These are phyloP conservation scores for Clathrus columnatus DNA, from an alignment of 768 basidiomycete species.

Conservation along the genomic window DNA sequence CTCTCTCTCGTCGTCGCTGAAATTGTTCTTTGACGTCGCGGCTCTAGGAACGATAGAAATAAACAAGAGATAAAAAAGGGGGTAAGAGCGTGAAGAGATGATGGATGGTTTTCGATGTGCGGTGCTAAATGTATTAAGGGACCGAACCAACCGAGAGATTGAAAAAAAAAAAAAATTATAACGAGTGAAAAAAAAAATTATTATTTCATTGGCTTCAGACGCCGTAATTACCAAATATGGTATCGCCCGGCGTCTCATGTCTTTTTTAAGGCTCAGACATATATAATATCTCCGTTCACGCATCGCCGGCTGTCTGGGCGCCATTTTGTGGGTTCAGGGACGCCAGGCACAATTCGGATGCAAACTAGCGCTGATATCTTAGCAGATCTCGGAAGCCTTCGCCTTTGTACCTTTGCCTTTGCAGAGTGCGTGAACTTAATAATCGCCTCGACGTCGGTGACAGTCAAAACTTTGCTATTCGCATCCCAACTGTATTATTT, in stretches of 20 bases:
- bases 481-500: no score
- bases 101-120: background rate
- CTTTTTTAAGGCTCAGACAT: background rate
- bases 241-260: no score
- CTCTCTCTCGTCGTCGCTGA: background rate
- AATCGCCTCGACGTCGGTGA: background rate
- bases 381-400: background rate
- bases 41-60: background rate
- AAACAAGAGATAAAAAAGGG: background rate
- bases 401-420: background rate
- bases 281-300: background rate
- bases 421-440: background rate
- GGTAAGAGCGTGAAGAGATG: background rate
- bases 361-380: background rate
- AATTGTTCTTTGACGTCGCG: background rate
- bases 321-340: background rate
- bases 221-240: no score
- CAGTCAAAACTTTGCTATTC: background rate
- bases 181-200: background rate
- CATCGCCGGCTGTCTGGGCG: background rate
- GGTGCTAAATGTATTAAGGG: constrained; percentile 9
- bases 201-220: no score
- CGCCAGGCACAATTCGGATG: background rate
- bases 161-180: background rate
- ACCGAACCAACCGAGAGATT: background rate